Base-by-base conservation (phyloP, 192 early-diverging fungal genomes). In the Gonapodya prolifera region DNA sequence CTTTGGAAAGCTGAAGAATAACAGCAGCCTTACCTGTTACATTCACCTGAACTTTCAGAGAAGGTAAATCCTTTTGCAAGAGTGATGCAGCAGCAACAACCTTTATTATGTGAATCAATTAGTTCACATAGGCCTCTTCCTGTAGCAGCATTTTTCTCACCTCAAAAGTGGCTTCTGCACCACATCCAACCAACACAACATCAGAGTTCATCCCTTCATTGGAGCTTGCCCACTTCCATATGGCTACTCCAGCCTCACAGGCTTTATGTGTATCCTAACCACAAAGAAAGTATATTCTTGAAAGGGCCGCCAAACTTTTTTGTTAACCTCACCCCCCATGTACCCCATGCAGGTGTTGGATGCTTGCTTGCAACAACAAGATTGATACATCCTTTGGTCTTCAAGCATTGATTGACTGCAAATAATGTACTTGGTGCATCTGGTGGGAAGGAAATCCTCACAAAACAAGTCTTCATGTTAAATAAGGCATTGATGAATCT, bases 181-280 rank as follows among this genome's bases (percentile, higher is more conserved):
- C 84, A 35, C 83, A 84, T 61, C 84, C 84, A 61, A 83, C 83
- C 1, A 85, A 69, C 23, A 85, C 81, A 18, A 85, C 84, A 76
- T 85, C 84, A 17, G 84, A 83, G 33, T 84, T 75, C 0, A 70
- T 34, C 2, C 84, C 84, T 0, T 84, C 70, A 32, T 85, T 70
- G 0, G 79, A 75, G 31, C 79, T 81, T 34, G 75, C 77, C 33
- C 61, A 35, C 70, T 77, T 78, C 84, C 84, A 85, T n/a, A 85
- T 78, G 16, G 84, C 81, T 8, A 78, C 80, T 31, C 84, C 84
- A 16, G 81, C 83, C 30, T 71, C 32, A 70, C 84, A 85, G 77
- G 83, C 82, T 69, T 34, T n/a, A 1, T 79, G 77, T 18, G 84
- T 83, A 33, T 85, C 84, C 78, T 84, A n/a, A n/a, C n/a, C n/a